Conservation (phyloP, 202 grass and related monocot genomes). For the Hordeum pubiflorum region DNA sequence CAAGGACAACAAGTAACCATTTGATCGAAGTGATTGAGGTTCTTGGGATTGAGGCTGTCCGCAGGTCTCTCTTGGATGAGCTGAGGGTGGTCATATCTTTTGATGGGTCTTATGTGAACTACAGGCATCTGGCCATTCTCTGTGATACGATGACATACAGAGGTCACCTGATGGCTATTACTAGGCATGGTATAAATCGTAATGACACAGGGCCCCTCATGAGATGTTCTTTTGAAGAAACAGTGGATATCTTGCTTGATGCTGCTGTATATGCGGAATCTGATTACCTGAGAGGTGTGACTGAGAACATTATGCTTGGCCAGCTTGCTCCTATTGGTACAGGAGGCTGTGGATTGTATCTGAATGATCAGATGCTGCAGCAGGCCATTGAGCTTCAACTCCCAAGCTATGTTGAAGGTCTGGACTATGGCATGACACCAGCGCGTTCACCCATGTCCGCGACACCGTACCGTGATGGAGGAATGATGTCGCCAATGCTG, state of each 20-base stretch:
- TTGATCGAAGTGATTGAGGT: slow-evolving; percentile 95
- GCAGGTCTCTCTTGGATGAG: slow-evolving; percentile 73
- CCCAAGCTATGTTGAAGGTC: slow-evolving; percentile 70
- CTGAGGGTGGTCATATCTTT: slow-evolving; percentile 89
- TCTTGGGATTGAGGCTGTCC: slow-evolving; percentile 93
- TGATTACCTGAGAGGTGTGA: slow-evolving; percentile 80
- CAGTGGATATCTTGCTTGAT: slow-evolving; percentile 87
- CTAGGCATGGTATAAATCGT: slow-evolving; percentile 87
- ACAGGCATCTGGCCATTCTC: slow-evolving; percentile 89
- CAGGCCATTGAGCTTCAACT: slow-evolving; percentile 93
- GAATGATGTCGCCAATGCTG: slow-evolving; percentile 95
- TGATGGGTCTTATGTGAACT: slow-evolving; percentile 95
- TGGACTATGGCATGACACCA: slow-evolving; percentile 78
- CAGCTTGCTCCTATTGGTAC: slow-evolving; percentile 93
- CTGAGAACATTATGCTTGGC: slow-evolving; percentile 95
- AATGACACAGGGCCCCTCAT: slow-evolving; percentile 88
- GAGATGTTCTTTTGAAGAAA: slow-evolving; percentile 94
- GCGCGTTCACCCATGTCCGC: slow-evolving; percentile 59
- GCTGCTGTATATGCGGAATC: slow-evolving; percentile 89
- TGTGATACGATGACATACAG: slow-evolving; percentile 97
- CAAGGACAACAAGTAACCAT: slow-evolving; percentile 92
- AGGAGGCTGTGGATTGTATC: slow-evolving; percentile 63
- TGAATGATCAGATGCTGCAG: slow-evolving; percentile 92
- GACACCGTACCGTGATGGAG: slow-evolving; percentile 72
- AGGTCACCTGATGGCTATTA: slow-evolving; percentile 91